A percentile compares a stretch with the other conserved stretches of the same genome.
Conservation (phyloP, 176 grass and related monocot genomes). For the Poa annua region DNA sequence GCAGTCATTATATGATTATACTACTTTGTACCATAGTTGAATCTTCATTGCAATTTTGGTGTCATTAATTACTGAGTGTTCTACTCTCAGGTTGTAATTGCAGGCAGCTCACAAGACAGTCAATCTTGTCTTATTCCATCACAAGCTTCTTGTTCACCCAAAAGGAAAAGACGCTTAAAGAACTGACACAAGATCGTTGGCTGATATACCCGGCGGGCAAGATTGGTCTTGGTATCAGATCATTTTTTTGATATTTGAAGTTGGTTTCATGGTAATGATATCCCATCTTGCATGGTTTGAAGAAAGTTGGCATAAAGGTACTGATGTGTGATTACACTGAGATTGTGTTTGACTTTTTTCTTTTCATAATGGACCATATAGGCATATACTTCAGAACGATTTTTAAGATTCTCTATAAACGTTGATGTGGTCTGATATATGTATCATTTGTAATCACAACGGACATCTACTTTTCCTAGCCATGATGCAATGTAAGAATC, state of each 20-base stretch:
- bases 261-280: constrained; percentile 72
- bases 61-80: no score
- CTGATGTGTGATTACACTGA: background rate
- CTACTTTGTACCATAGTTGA: constrained; percentile 21
- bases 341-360: constrained; percentile 5
- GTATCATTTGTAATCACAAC: constrained; percentile 27
- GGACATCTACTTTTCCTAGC: constrained; percentile 69
- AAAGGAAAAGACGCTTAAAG: constrained; percentile 78
- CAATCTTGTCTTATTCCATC: no score
- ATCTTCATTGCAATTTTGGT: constrained; percentile 30
- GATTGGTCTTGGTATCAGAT: constrained; percentile 80
- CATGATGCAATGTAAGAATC: constrained; percentile 77
- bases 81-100: no score
- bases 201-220: constrained; percentile 56
- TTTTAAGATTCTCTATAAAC: constrained; percentile 2
- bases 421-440: background rate
- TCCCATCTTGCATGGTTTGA: constrained; percentile 89
- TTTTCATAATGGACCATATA: background rate
- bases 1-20: background rate
- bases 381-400: background rate
- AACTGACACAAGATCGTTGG: constrained; percentile 76
- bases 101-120: no score
- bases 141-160: no score
- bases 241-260: constrained; percentile 89
- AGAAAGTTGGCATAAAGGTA: constrained; percentile 92